phyloP scores from a whole-genome alignment of 257 asterid genomes.

The Schizonepeta tenuifolia region DNA sequence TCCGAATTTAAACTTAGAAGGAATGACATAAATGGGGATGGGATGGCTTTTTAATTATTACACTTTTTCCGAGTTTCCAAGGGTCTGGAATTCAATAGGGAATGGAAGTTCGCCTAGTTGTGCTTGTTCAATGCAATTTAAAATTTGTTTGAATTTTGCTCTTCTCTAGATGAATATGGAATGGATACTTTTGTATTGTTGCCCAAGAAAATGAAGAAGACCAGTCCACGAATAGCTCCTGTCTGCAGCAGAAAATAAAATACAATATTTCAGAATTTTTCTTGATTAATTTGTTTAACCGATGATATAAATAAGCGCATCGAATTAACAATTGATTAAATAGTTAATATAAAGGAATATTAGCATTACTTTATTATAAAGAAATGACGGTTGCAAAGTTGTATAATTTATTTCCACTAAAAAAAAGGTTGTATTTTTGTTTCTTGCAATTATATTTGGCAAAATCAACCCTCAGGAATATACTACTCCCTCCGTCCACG shows the following conservation, averaged over 20 bases:
- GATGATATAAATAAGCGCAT: no score
- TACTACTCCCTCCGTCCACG: no score
- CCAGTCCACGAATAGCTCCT: no score
- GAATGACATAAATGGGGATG: background rate
- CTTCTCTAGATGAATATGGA: constrained; percentile 3
- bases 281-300: no score
- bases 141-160: background rate
- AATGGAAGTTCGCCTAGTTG: constrained; percentile 7
- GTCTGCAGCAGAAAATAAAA: no score
- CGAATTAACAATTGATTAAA: no score
- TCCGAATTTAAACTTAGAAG: no score
- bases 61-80: background rate
- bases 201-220: constrained; percentile 6
- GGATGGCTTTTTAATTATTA: background rate
- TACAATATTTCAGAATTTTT: no score
- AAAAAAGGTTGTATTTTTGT: background rate
- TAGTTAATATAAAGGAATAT: no score
- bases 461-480: constrained; percentile 26
- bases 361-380: background rate
- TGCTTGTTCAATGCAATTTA: background rate
- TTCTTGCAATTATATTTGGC: background rate
- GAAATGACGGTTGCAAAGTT: background rate
- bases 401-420: no score
- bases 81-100: constrained; percentile 22
- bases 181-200: background rate